Base-by-base conservation (phyloP, 352 stramenopile genomes). In the Pythium rishiriense region DNA sequence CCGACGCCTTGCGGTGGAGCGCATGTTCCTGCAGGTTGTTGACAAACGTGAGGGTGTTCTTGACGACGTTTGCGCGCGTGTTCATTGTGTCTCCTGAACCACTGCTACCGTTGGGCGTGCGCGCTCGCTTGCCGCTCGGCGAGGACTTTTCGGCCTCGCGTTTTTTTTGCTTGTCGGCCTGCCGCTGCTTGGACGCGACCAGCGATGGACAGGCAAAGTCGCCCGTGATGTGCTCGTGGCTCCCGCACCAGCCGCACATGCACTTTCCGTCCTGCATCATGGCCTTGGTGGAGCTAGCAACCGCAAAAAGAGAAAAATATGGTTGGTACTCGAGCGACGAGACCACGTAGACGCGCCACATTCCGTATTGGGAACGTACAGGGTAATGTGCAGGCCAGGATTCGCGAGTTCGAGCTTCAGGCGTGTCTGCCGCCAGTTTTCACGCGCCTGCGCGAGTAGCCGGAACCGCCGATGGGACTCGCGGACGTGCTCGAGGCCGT, bases 181-280 rank as follows among this genome's bases (percentile, higher is more conserved):
- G 81, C 53, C 81, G 83, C 50, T 88, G 83, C 56, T 81, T 88
- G 19, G 76, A 86, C 4, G 72, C 70, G 21, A 74, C 48, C 26
- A 90, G 69, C 6, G 62, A 68, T 5, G 72, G 42, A 41, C 83
- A 92, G 6, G 52, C 64, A 9, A 59, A 3, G 50, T 88, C 75
- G 37, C 85, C 85, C 29, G 85, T 93, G 26, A 82, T 90, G 56
- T 94, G 85, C 22, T 91, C 80, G 8, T 64, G 52, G 35, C 79
- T 90, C 29, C 85, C 85, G 46, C 85, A 94, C 85, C 85, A 94
- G 11, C 80, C 80, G 43, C 85, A 94, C 37, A 91, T 75, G 35
- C 83, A 91, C 53, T 88, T 84, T n/a, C 80, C 85, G 41, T 94
- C 83, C 62, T 87, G 76, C 85, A 94, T 93, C 85, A 94, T 93